phyloP scores from a whole-genome alignment of 768 basidiomycete species.

The Mycena rosella region DNA sequence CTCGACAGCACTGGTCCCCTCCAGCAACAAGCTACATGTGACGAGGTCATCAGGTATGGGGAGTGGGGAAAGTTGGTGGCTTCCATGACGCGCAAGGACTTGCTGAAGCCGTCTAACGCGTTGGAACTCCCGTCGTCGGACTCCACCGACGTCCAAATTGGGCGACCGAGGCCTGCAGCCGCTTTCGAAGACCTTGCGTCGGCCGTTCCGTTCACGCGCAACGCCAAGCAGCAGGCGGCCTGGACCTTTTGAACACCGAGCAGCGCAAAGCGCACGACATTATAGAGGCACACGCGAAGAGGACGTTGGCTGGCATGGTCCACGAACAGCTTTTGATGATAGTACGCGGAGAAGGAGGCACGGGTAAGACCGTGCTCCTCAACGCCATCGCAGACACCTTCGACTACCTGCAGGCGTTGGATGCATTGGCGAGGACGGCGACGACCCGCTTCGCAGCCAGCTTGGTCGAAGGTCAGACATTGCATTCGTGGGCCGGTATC shows the following conservation, averaged over 20 bases:
- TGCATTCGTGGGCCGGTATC: conserved; percentile 49
- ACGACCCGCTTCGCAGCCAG: conserved; percentile 57
- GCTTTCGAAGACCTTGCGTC: neutral
- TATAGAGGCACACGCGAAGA: conserved; percentile 44
- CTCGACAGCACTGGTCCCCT: neutral
- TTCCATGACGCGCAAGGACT: neutral
- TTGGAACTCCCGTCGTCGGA: neutral
- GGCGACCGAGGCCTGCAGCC: neutral
- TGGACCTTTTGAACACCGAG: conserved; percentile 40
- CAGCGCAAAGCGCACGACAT: conserved; percentile 55
- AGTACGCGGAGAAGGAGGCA: conserved; percentile 56
- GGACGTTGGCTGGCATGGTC: conserved; percentile 34
- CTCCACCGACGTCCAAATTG: neutral
- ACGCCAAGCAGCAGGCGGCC: neutral
- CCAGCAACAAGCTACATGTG: neutral
- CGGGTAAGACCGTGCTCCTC: conserved; percentile 59
- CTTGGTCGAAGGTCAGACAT: conserved; percentile 52
- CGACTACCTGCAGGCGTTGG: neutral
- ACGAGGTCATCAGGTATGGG: neutral
- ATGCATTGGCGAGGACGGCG: conserved; percentile 49
- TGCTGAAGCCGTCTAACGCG: neutral
- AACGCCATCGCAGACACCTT: conserved; percentile 53
- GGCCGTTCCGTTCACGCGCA: neutral
- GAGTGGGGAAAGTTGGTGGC: neutral
- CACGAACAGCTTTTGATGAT: conserved; percentile 53